phyloP scores from a whole-genome alignment of 2,329 filamentous ascomycete genomes.

The Aspergillus eucalypticola region DNA sequence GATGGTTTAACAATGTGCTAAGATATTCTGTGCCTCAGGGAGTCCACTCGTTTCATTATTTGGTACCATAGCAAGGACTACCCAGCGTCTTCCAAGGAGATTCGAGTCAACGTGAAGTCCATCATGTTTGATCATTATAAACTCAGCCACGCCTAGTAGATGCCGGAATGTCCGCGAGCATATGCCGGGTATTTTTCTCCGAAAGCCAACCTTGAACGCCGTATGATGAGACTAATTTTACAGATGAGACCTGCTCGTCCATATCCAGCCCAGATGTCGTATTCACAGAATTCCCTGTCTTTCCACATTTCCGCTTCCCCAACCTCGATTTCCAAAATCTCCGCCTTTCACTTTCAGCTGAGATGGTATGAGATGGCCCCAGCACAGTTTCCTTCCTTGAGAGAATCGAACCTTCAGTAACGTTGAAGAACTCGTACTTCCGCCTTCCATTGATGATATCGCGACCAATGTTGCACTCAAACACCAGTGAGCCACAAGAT shows the following conservation, averaged over 20 bases:
- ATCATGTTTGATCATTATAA: background rate
- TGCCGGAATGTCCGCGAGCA: background rate
- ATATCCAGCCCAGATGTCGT: background rate
- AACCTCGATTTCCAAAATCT: background rate
- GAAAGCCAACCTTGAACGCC: constrained; percentile 4
- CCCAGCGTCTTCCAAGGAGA: too few relatives aligned
- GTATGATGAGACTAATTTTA: background rate
- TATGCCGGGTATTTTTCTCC: constrained; percentile 10
- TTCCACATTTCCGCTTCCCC: background rate
- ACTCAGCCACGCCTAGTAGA: background rate
- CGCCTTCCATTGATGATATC: too few relatives aligned
- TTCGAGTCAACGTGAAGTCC: too few relatives aligned
- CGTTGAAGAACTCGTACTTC: too few relatives aligned
- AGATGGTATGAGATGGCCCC: too few relatives aligned
- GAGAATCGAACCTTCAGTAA: too few relatives aligned
- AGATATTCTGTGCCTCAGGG: too few relatives aligned
- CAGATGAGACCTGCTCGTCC: constrained; percentile 17
- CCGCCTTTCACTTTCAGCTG: too few relatives aligned
- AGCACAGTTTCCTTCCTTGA: too few relatives aligned
- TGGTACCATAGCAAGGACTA: too few relatives aligned
- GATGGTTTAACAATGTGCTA: background rate
- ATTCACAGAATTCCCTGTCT: background rate
- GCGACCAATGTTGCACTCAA: too few relatives aligned
- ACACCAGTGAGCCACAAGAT: background rate
- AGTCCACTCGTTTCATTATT: too few relatives aligned